Conservation (phyloP, 164 flowering plant species). For the Magnolia sinica region DNA sequence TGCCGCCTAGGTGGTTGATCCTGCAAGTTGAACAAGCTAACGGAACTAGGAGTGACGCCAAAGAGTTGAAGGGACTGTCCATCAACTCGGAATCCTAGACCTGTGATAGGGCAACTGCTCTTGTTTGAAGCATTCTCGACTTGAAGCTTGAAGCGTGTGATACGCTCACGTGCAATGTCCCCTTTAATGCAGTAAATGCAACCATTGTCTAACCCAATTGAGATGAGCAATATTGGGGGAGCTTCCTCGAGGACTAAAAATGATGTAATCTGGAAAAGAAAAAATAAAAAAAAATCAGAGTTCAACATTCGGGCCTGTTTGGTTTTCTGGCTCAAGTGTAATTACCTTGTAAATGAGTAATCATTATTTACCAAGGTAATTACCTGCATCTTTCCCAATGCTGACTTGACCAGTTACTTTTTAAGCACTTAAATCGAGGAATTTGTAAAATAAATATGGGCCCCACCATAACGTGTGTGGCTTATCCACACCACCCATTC, state of each 20-base stretch:
- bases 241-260: slow-evolving; percentile 89
- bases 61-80: slow-evolving; percentile 80
- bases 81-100: slow-evolving; percentile 82
- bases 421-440: no score
- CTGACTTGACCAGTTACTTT: no score
- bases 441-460: no score
- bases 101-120: slow-evolving; percentile 54
- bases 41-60: slow-evolving; percentile 82
- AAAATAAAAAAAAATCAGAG: slow-evolving; percentile 4
- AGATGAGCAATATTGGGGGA: slow-evolving; percentile 84
- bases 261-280: slow-evolving; percentile 70
- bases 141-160: slow-evolving; percentile 82
- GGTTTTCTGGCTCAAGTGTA: no score
- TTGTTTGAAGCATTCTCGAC: slow-evolving; percentile 52
- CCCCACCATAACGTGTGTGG: no score
- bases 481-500: no score
- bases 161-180: slow-evolving; percentile 94
- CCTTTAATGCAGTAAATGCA: slow-evolving; percentile 94
- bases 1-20: slow-evolving; percentile 69
- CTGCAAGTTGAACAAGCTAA: slow-evolving; percentile 74
- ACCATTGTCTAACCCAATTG: slow-evolving; percentile 83
- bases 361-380: no score
- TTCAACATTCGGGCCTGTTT: background rate
- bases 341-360: no score
- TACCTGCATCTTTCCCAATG: no score